Evolutionary conservation across 2,329 filamentous ascomycete genomes (phyloP).

Genomic region (Ceratocystis variospora): DNA sequence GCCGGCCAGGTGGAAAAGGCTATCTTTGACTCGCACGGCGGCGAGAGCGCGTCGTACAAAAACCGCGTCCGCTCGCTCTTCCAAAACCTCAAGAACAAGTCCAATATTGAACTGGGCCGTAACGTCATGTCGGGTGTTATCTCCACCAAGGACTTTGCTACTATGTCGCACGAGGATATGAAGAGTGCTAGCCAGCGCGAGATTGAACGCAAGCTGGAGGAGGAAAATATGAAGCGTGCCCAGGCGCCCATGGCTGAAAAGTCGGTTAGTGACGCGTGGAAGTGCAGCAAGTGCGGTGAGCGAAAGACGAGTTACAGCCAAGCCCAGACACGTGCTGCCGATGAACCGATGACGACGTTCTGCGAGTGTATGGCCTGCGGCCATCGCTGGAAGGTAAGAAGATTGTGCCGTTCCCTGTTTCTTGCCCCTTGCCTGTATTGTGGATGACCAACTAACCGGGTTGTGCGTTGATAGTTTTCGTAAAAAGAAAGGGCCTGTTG

Average conservation of each 20-base stretch:
- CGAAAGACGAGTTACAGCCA: conserved; percentile 93
- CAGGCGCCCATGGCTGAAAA: conserved; percentile 89
- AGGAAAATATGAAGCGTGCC: conserved; percentile 93
- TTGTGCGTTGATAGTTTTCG: conserved; percentile 12
- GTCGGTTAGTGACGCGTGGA: conserved; percentile 74
- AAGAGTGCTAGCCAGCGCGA: conserved; percentile 71
- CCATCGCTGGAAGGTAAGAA: conserved; percentile 56
- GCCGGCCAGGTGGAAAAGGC: conserved; percentile 74
- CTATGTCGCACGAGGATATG: conserved; percentile 80
- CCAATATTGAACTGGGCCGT: conserved; percentile 62
- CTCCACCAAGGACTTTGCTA: conserved; percentile 57
- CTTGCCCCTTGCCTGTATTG: not conserved
- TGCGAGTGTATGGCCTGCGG: conserved; percentile 58
- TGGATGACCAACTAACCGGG: not conserved
- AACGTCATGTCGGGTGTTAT: conserved; percentile 67
- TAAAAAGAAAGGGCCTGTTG: not conserved
- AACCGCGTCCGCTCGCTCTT: conserved; percentile 84
- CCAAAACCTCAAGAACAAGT: conserved; percentile 87
- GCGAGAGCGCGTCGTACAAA: conserved; percentile 59
- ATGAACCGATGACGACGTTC: conserved; percentile 80
- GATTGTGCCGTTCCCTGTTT: conserved; percentile 20
- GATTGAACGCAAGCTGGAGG: conserved; percentile 61
- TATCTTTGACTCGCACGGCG: conserved; percentile 54
- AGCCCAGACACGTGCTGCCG: conserved; percentile 86
- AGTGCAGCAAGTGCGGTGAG: conserved; percentile 84